Evolutionary conservation across 768 basidiomycete genomes (phyloP), one percentile per base, ranked within the genome.

Genomic region (Boletellus emodensis): DNA sequence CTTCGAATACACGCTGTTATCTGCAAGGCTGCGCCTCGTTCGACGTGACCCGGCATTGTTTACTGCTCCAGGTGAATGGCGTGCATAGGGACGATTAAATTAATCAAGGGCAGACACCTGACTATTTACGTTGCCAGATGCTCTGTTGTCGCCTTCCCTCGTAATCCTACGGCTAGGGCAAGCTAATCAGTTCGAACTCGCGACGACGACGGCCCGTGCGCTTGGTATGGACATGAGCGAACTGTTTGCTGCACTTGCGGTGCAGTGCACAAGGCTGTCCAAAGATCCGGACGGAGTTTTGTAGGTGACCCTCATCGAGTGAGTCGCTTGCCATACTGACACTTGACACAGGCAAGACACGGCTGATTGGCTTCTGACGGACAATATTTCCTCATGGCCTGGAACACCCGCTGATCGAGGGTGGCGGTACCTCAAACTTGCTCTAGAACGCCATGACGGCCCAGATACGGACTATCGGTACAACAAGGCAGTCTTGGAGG

Each of bases 181-280:
- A 64, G 72, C 78, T 39, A 89, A 85, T 54, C 78, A 81, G 56
- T 94, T 89, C 68, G 88, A 84, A 57, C 73, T 80, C 45, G 95
- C 95, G 3, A 80, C 95, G 67, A 69, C 81, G 6, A 80, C 84
- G 26, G 94, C 91, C 3, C 78, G 81, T 32, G 81, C 80, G 40
- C 78, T 96, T 37, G 75, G 81, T 32, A 82, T 92, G 37, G 91
- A 96, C 65, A 90, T 97, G 87, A 82, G 84, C 3, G 87, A 91
- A 54, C 61, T 95, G 11, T 95, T 98, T 62, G 79, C 80, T 37
- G 76, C 81, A 54, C 71, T 98, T 54, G 83, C 92, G 0, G 74
- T 72, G 34, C 84, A 90, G 62, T 96, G 94, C 66, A 68, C 94
- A 41, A 81, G 85, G 51, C 71, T 96, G 38, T 79, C 86, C 52